Conservation (phyloP, 495 filamentous ascomycete genomes). For the Podospora sp. region DNA sequence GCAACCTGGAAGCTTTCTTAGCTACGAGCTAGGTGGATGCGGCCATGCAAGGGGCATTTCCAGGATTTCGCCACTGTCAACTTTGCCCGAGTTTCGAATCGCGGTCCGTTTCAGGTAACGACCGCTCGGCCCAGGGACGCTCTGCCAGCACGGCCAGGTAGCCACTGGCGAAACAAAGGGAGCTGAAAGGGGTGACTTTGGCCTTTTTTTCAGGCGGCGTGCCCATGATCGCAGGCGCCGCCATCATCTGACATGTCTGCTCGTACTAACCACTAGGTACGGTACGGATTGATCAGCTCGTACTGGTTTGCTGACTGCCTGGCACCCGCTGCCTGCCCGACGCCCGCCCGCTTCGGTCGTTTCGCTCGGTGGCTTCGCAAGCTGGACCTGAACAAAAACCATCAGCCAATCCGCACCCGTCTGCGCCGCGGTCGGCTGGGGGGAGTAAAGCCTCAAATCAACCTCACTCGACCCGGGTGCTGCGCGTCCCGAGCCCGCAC, state of each 20-base stretch:
- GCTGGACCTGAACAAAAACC: neutral
- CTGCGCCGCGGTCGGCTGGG: neutral
- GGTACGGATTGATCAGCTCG: neutral
- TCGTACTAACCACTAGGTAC: neutral
- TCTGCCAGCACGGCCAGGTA: neutral
- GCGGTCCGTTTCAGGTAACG: slow-evolving; percentile 3
- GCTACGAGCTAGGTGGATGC: neutral
- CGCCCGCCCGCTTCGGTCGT: too few relatives aligned
- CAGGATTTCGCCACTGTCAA: neutral
- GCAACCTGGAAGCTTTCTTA: neutral
- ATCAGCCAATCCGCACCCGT: neutral
- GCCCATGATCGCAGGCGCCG: neutral
- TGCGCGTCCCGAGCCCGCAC: neutral
- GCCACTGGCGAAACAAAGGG: neutral
- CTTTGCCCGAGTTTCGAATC: slow-evolving; percentile 6
- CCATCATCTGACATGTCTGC: neutral
- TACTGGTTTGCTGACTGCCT: neutral
- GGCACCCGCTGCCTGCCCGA: neutral
- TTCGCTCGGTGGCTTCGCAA: neutral
- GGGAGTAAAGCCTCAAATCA: neutral
- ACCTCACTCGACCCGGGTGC: neutral
- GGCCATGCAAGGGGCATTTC: neutral
- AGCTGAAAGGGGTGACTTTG: neutral
- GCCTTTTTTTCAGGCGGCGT: neutral
- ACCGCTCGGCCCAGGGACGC: neutral